Percentiles rank a stretch among this genome's conserved stretches.
phyloP scores from a whole-genome alignment of 495 filamentous ascomycete genomes.

The Penicillium pancosmium region DNA sequence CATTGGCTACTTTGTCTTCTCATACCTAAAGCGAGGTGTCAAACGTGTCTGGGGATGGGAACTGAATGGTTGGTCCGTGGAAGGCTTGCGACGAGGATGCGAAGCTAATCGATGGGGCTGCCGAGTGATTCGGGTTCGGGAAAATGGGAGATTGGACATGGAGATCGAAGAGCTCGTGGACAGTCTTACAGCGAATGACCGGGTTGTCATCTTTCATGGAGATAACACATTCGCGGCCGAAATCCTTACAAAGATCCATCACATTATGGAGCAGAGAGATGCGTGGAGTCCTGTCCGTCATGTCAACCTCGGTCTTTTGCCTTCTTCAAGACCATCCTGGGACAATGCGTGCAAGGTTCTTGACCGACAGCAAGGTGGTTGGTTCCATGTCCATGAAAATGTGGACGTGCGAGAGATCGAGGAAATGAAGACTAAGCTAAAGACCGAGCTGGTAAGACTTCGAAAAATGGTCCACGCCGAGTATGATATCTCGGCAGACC shows the following conservation, averaged over 20 bases:
- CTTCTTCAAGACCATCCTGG: conserved; percentile 69
- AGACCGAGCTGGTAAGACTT: conserved; percentile 20
- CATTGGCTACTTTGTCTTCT: conserved; percentile 90
- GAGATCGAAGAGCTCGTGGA: conserved; percentile 33
- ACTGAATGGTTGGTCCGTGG: conserved; percentile 84
- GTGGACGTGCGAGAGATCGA: conserved; percentile 66
- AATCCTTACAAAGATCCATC: conserved; percentile 42
- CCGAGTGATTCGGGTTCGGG: conserved; percentile 46
- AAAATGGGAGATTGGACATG: conserved; percentile 24
- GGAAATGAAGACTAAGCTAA: conserved; percentile 42
- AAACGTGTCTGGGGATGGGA: conserved; percentile 81
- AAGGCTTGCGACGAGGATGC: conserved; percentile 75
- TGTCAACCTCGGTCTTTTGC: conserved; percentile 82
- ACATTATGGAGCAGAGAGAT: conserved; percentile 23
- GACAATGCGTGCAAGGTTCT: conserved; percentile 61
- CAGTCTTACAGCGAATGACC: conserved; percentile 32
- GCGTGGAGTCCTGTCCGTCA: conserved; percentile 54
- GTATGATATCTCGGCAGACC: conserved; percentile 3
- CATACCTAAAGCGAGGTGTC: conserved; percentile 72
- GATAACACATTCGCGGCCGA: conserved; percentile 61
- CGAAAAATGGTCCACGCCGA: conserved; percentile 11
- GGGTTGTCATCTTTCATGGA: conserved; percentile 69
- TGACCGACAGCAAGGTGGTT: conserved; percentile 55
- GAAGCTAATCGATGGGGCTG: conserved; percentile 65
- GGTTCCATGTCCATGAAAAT: conserved; percentile 89